Conservation (phyloP, 2,329 filamentous ascomycete genomes). For the Epichloe gansuensis region DNA sequence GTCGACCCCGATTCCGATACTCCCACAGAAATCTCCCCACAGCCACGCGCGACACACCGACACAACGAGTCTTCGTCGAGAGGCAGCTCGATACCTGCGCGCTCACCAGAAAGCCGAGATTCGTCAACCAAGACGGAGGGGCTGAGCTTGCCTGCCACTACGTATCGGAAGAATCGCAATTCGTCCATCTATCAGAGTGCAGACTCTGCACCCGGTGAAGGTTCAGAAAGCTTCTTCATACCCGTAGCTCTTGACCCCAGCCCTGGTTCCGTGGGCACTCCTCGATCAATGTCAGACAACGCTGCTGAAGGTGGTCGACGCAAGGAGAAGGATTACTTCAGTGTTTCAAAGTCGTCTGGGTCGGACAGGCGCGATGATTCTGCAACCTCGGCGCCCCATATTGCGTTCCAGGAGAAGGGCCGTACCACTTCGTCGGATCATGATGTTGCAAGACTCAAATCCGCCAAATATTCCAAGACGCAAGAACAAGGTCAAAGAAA, state of each 20-base stretch:
- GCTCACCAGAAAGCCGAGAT: constrained; percentile 42
- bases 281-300: constrained; percentile 39
- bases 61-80: constrained; percentile 44
- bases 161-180: constrained; percentile 66
- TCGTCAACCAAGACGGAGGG: constrained; percentile 36
- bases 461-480: constrained; percentile 36
- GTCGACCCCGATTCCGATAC: constrained; percentile 51
- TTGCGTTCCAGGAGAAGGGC: constrained; percentile 79
- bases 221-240: constrained; percentile 61
- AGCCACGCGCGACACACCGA: constrained; percentile 39
- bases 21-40: constrained; percentile 57
- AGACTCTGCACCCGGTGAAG: constrained; percentile 35
- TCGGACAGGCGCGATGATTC: constrained; percentile 37
- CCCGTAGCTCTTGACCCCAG: constrained; percentile 64
- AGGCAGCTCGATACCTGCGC: constrained; percentile 38
- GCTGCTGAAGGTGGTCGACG: constrained; percentile 32
- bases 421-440: constrained; percentile 47
- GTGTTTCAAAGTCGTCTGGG: constrained; percentile 27
- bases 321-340: constrained; percentile 51
- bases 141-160: constrained; percentile 59
- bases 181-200: constrained; percentile 50
- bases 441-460: constrained; percentile 40
- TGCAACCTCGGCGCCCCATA: constrained; percentile 63
- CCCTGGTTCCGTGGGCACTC: constrained; percentile 42
- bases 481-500: constrained; percentile 15